A percentile compares a stretch with the other conserved stretches of the same genome.
These are phyloP conservation scores for Penstemon davidsonii DNA, from an alignment of 257 asterid species.

Conservation along the genomic window DNA sequence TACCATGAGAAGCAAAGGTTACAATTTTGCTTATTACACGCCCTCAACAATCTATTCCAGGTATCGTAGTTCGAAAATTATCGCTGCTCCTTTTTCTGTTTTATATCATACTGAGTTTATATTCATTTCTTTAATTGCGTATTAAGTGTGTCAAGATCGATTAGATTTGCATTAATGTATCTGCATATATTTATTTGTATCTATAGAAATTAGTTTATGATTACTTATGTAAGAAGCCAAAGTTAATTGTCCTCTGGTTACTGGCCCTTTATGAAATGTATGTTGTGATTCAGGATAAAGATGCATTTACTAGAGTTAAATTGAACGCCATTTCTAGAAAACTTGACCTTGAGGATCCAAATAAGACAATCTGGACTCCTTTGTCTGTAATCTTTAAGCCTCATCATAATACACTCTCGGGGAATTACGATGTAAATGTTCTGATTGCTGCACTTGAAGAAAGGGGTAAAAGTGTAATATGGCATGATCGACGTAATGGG, in stretches of 20 bases:
- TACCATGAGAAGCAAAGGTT: constrained; percentile 89
- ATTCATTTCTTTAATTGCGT: background rate
- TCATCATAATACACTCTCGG: constrained; percentile 78
- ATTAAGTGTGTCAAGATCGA: background rate
- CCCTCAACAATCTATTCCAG: constrained; percentile 97
- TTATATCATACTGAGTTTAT: background rate
- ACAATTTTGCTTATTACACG: constrained; percentile 80
- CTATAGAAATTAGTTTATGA: background rate
- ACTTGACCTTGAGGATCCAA: constrained; percentile 67
- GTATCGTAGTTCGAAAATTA: constrained; percentile 33
- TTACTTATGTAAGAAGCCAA: background rate
- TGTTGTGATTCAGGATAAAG: constrained; percentile 60
- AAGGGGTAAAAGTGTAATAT: constrained; percentile 61
- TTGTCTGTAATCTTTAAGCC: constrained; percentile 69
- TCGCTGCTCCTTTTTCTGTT: background rate
- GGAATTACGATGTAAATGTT: constrained; percentile 85
- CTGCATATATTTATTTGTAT: background rate
- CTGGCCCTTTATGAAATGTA: background rate
- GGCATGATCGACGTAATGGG: constrained; percentile 76
- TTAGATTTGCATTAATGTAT: background rate
- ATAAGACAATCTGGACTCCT: constrained; percentile 58
- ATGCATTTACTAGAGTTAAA: constrained; percentile 62
- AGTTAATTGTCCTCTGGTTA: background rate
- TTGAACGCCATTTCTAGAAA: constrained; percentile 64
- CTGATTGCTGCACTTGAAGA: constrained; percentile 74